These are phyloP conservation scores for Kingdonia uniflora DNA, from an alignment of 164 flowering plant species.

Conservation along the genomic window DNA sequence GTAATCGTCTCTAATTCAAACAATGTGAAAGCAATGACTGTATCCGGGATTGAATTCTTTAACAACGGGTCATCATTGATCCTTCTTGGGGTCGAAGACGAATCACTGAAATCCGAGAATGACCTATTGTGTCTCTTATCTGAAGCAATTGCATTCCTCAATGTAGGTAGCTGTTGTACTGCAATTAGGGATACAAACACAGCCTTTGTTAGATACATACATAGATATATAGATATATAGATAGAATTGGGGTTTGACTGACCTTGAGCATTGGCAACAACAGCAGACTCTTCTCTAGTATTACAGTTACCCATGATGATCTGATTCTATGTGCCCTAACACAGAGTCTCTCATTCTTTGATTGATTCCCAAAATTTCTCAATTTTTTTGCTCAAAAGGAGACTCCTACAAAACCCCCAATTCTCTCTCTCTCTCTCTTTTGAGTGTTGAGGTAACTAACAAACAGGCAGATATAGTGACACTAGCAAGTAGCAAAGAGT, in stretches of 20 bases:
- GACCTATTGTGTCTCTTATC: slow-evolving; percentile 68
- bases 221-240: too few species aligned
- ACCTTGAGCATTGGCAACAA: slow-evolving; percentile 83
- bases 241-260: too few species aligned
- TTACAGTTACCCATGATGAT: slow-evolving; percentile 99
- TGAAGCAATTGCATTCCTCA: slow-evolving; percentile 17
- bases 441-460: too few species aligned
- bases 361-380: too few species aligned
- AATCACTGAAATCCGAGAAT: slow-evolving; percentile 80
- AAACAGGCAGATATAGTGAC: too few species aligned
- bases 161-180: slow-evolving; percentile 58
- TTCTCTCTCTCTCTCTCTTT: too few species aligned
- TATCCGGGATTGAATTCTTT: slow-evolving; percentile 54
- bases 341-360: too few species aligned
- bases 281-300: slow-evolving; percentile 90
- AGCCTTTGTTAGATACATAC: too few species aligned
- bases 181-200: slow-evolving; percentile 9
- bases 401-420: too few species aligned
- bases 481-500: too few species aligned
- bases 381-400: too few species aligned
- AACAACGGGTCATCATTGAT: slow-evolving; percentile 56
- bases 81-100: slow-evolving; percentile 47
- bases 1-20: slow-evolving; percentile 95
- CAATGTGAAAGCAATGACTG: slow-evolving; percentile 75
- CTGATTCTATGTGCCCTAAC: too few species aligned